These are phyloP conservation scores for Fagopyrum homotropicum DNA, from an alignment of 148 eudicot genomes.

Conservation along the genomic window DNA sequence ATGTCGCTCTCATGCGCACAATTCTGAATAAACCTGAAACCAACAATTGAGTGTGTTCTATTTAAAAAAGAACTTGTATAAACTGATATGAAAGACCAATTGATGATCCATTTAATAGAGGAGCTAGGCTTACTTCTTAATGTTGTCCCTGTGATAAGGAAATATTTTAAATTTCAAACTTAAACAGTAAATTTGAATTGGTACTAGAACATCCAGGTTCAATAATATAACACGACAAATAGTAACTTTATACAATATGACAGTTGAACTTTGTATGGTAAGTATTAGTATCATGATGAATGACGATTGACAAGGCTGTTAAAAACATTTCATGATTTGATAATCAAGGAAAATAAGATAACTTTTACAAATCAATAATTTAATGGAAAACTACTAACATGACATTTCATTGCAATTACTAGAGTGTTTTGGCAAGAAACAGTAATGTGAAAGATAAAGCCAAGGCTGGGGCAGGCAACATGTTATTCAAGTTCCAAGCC, in stretches of 20 bases:
- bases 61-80: too few relatives aligned
- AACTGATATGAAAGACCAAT: too few relatives aligned
- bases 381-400: background rate
- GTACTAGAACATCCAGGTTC: background rate
- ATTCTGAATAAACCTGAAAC: too few relatives aligned
- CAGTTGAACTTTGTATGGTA: background rate
- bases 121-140: background rate
- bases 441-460: too few relatives aligned
- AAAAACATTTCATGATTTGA: background rate
- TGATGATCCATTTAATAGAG: slow-evolving; percentile 52
- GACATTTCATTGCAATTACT: background rate
- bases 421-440: too few relatives aligned
- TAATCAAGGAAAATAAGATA: background rate
- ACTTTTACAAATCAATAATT: background rate
- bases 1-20: slow-evolving; percentile 68
- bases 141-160: background rate
- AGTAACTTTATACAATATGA: too few relatives aligned
- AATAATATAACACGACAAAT: background rate
- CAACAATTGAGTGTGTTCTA: too few relatives aligned
- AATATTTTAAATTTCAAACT: background rate
- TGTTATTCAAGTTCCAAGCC: too few relatives aligned
- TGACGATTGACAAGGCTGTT: background rate
- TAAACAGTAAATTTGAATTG: background rate
- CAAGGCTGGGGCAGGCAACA: too few relatives aligned
- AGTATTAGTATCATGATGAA: background rate